These are phyloP conservation scores for Chlamydomonas schloesseri DNA, from an alignment of 139 green algal species.

Conservation along the genomic window DNA sequence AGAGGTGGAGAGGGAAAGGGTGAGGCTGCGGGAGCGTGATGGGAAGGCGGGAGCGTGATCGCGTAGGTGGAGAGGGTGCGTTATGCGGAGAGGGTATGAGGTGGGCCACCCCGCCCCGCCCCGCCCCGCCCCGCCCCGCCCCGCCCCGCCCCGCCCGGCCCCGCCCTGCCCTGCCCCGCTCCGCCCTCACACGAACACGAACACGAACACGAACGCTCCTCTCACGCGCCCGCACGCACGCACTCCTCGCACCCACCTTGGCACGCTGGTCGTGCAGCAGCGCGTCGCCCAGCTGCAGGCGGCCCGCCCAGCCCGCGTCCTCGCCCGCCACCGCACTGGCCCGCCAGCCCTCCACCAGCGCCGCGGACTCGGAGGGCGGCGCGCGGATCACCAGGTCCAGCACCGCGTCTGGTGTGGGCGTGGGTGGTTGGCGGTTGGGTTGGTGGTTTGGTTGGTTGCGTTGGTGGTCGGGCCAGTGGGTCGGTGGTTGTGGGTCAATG, in stretches of 20 bases:
- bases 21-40: no score
- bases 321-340: slow-evolving; percentile 11
- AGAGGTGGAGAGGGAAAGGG: no score
- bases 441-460: no score
- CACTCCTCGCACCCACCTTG: slow-evolving; percentile 8
- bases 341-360: slow-evolving; percentile 44
- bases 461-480: no score
- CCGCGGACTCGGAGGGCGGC: background rate
- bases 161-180: background rate
- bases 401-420: slow-evolving; percentile 59
- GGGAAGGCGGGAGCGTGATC: no score
- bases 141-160: no score
- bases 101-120: no score
- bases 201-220: no score
- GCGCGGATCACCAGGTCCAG: slow-evolving; percentile 77
- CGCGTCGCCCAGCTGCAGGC: slow-evolving; percentile 40
- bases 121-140: no score
- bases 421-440: no score
- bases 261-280: slow-evolving; percentile 13
- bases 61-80: no score
- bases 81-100: no score
- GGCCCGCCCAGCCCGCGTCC: slow-evolving; percentile 31
- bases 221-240: background rate
- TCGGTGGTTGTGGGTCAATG: background rate
- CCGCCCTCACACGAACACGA: background rate